These are phyloP conservation scores for Starmera amethionina DNA, from an alignment of 805 yeast genomes.

Conservation along the genomic window DNA sequence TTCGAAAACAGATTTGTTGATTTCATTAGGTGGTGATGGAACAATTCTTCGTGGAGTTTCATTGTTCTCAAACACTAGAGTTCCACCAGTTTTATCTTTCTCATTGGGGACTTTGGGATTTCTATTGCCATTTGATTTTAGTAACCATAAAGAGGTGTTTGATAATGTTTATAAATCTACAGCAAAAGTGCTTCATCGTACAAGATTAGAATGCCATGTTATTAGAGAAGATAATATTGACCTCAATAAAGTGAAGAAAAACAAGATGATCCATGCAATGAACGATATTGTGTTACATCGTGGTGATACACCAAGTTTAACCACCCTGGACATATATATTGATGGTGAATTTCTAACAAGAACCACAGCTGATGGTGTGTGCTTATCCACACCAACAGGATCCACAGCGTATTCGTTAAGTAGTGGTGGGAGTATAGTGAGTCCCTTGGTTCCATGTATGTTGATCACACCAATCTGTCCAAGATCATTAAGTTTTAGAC, in stretches of 20 bases:
- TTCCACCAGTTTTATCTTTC: slow-evolving; percentile 85
- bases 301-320: slow-evolving; percentile 79
- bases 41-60: slow-evolving; percentile 82
- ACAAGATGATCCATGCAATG: slow-evolving; percentile 63
- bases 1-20: slow-evolving; percentile 64
- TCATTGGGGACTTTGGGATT: slow-evolving; percentile 91
- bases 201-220: slow-evolving; percentile 71
- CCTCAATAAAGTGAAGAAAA: not conserved
- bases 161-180: slow-evolving; percentile 54
- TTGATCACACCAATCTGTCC: slow-evolving; percentile 89
- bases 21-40: slow-evolving; percentile 95
- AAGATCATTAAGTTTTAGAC: slow-evolving; percentile 81
- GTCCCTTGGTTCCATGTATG: slow-evolving; percentile 78
- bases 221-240: slow-evolving; percentile 20
- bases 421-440: slow-evolving; percentile 89
- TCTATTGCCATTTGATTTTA: slow-evolving; percentile 76
- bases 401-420: slow-evolving; percentile 87
- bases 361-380: slow-evolving; percentile 87
- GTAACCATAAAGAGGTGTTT: slow-evolving; percentile 50
- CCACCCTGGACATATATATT: slow-evolving; percentile 74
- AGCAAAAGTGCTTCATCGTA: slow-evolving; percentile 65
- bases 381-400: slow-evolving; percentile 86
- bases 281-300: slow-evolving; percentile 85
- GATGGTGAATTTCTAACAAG: slow-evolving; percentile 80
- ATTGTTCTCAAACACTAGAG: slow-evolving; percentile 55